A percentile compares a stretch with the other conserved stretches of the same genome.
Conservation (phyloP, 2,329 filamentous ascomycete species). For the Penicillium decumbens region DNA sequence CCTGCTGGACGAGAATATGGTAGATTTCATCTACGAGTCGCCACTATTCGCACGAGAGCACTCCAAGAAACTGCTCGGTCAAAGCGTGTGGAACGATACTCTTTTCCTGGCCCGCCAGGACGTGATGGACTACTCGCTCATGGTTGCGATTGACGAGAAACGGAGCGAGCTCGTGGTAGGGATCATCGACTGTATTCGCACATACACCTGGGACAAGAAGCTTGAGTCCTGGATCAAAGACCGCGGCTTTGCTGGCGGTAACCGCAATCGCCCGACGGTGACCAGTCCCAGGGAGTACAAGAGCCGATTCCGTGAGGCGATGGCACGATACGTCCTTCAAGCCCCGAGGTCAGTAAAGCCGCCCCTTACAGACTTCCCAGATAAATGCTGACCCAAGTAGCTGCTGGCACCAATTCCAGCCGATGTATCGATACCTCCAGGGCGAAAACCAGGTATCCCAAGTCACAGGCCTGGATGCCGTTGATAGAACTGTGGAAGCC, state of each 20-base stretch:
- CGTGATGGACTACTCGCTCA: conserved; percentile 98
- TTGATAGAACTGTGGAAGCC: conserved; percentile 17
- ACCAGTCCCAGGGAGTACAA: conserved; percentile 98
- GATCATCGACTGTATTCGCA: conserved; percentile 97
- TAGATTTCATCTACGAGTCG: conserved; percentile 97
- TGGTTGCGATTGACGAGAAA: conserved; percentile 93
- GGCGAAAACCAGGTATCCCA: conserved; percentile 25
- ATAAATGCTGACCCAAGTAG: conserved; percentile 21
- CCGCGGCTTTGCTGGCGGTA: conserved; percentile 74
- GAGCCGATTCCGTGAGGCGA: conserved; percentile 88
- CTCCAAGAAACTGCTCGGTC: conserved; percentile 85
- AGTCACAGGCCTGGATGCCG: conserved; percentile 20
- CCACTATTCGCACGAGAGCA: conserved; percentile 94
- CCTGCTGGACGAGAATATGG: conserved; percentile 95
- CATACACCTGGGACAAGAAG: conserved; percentile 99
- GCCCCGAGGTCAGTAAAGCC: conserved; percentile 43
- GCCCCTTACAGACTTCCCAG: neutral
- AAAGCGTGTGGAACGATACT: conserved; percentile 96
- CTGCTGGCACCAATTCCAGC: conserved; percentile 47
- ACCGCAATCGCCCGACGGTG: conserved; percentile 82
- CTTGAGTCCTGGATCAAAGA: conserved; percentile 99
- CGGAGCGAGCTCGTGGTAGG: conserved; percentile 90
- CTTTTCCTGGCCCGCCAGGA: conserved; percentile 90
- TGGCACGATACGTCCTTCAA: conserved; percentile 72
- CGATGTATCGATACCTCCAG: conserved; percentile 28